phyloP scores from a whole-genome alignment of 73 alveolate genomes.

The Paraurostyla sp. region DNA sequence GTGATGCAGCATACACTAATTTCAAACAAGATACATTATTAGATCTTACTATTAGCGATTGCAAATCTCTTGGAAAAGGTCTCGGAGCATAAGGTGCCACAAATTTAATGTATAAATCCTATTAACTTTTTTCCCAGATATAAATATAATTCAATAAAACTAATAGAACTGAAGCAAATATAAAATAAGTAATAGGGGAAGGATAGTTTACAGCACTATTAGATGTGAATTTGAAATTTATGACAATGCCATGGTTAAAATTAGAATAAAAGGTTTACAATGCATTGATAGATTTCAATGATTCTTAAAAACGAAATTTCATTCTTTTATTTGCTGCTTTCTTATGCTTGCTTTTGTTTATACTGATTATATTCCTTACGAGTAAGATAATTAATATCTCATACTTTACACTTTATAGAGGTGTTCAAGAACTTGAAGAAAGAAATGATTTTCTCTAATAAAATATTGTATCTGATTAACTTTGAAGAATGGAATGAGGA shows the following conservation, averaged over 20 bases:
- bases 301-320: background rate
- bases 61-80: background rate
- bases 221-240: background rate
- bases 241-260: background rate
- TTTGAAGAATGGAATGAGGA: background rate
- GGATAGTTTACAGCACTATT: background rate
- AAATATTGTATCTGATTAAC: constrained; percentile 4
- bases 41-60: background rate
- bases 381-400: background rate
- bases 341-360: background rate
- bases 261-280: background rate
- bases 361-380: background rate
- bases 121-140: background rate
- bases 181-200: background rate
- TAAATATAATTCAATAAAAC: background rate
- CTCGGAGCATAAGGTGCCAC: background rate
- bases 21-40: background rate
- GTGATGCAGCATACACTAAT: background rate
- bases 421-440: background rate
- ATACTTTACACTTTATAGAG: background rate
- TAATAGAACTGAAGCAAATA: background rate
- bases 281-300: background rate
- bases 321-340: background rate
- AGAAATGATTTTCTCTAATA: constrained; percentile 17
- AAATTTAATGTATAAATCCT: background rate